Base-by-base conservation (phyloP, 257 asterid species). In the Buddleja alternifolia region DNA sequence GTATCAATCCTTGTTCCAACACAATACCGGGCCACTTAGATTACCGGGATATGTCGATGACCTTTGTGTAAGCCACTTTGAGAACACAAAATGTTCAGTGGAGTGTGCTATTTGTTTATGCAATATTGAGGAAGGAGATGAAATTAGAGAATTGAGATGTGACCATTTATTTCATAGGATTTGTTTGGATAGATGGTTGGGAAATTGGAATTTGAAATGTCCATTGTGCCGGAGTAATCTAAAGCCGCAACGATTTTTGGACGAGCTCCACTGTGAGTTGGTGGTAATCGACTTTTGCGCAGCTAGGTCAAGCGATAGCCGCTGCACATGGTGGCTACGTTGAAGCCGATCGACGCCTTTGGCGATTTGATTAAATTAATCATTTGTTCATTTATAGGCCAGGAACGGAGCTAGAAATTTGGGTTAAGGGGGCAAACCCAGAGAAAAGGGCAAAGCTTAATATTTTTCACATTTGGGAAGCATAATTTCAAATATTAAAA, bases 81-180 rank as follows among this genome's bases (percentile, higher is more conserved):
- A n/a, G n/a, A n/a, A n/a, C n/a, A n/a, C n/a, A n/a, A n/a, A n/a
- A n/a, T 16, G 14, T 14, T 37, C 39, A 0, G 10, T 16, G 3
- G 79, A 76, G n/a, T 76, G 80, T 16, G 41, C 50, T 3, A 70
- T 71, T 8, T 76, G 80, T 42, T 40, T 76, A 60, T 70, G 80
- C 70, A 15, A 19, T 12, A 62, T 64, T 10, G 77, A 70, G 10
- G 70, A 57, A 15, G 76, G 41, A 1, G 76, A 70, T 0, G 77
- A 70, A 36, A 14, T 64, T 2, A 66, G 61, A 21, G 61, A 63
- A 52, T 64, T 76, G 9, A 65, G 24, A 58, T 71, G 81, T 47
- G 3, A 41, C 19, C 81, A 76, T 36, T 10, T 71, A 12, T 70
- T 76, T 14, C 81, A 76, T 53, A 6, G 47, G 7, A 70, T 36